These are phyloP conservation scores for Protomyces gravidus DNA, from an alignment of 1,139 yeast species.

Conservation along the genomic window DNA sequence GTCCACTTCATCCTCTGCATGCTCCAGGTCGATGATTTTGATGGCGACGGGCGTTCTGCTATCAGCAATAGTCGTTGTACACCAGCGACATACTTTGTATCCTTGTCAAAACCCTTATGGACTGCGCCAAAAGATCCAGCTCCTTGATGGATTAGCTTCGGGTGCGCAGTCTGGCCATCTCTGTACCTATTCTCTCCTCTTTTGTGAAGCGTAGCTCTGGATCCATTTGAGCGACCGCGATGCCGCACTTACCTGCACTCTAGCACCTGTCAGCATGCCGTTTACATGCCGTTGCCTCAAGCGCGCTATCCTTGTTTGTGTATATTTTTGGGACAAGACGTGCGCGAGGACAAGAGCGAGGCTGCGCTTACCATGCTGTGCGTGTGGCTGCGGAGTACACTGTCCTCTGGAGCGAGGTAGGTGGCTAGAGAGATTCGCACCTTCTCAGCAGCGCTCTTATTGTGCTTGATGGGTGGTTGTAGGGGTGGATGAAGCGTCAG, in stretches of 20 bases:
- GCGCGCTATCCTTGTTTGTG: too few species aligned
- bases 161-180: background rate
- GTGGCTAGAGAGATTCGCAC: too few species aligned
- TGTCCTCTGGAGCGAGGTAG: too few species aligned
- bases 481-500: too few species aligned
- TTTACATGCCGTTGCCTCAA: too few species aligned
- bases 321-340: too few species aligned
- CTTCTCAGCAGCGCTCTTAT: too few species aligned
- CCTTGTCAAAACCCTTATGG: slow-evolving; percentile 50
- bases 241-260: background rate
- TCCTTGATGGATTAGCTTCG: slow-evolving; percentile 47
- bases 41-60: slow-evolving; percentile 58
- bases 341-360: too few species aligned
- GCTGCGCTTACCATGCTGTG: too few species aligned
- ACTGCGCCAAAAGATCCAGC: slow-evolving; percentile 87
- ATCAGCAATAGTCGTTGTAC: background rate
- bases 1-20: slow-evolving; percentile 65
- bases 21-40: slow-evolving; percentile 72
- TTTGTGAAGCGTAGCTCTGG: slow-evolving; percentile 50
- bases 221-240: slow-evolving; percentile 55
- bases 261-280: background rate
- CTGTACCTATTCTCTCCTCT: slow-evolving; percentile 24
- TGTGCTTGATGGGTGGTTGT: too few species aligned
- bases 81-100: background rate
- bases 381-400: too few species aligned